Evolutionary conservation across 768 basidiomycete species (phyloP).

Genomic region (Rhodocollybia butyracea): DNA sequence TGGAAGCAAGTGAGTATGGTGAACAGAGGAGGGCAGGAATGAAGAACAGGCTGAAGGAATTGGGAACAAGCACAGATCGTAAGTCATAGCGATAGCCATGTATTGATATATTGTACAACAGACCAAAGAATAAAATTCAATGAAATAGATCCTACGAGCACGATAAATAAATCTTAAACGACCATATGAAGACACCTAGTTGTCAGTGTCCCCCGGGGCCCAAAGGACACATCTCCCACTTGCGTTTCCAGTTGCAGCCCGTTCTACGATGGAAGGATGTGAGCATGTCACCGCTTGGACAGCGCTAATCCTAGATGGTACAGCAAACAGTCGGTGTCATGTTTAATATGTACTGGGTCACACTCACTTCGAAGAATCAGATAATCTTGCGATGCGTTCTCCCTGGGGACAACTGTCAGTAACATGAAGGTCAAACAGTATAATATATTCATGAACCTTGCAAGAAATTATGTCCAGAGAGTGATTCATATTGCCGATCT

Average conservation of each 20-base stretch:
- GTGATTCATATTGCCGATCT: slow-evolving; percentile 82
- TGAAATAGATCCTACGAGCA: not conserved
- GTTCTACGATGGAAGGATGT: slow-evolving; percentile 71
- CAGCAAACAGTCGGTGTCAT: not conserved
- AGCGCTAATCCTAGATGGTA: slow-evolving; percentile 63
- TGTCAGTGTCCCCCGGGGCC: slow-evolving; percentile 44
- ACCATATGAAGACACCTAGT: not conserved
- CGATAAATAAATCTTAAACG: not conserved
- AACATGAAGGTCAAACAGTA: not conserved
- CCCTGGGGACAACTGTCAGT: slow-evolving; percentile 41
- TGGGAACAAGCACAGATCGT: slow-evolving; percentile 7
- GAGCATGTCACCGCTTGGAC: slow-evolving; percentile 91
- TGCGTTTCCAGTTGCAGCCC: slow-evolving; percentile 74
- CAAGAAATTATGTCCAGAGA: slow-evolving; percentile 70
- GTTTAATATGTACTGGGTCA: not conserved
- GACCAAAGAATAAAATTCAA: not conserved
- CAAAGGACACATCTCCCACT: slow-evolving; percentile 80
- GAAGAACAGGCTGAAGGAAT: slow-evolving; percentile 13
- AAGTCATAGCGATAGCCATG: slow-evolving; percentile 1
- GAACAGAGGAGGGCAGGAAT: slow-evolving; percentile 50
- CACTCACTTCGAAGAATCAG: slow-evolving; percentile 52
- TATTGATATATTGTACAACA: slow-evolving; percentile 3
- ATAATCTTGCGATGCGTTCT: slow-evolving; percentile 60
- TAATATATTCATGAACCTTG: slow-evolving; percentile 37
- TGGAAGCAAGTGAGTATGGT: slow-evolving; percentile 54